Evolutionary conservation across 2,329 filamentous ascomycete species (phyloP).

Genomic region (Talaromyces sp.): DNA sequence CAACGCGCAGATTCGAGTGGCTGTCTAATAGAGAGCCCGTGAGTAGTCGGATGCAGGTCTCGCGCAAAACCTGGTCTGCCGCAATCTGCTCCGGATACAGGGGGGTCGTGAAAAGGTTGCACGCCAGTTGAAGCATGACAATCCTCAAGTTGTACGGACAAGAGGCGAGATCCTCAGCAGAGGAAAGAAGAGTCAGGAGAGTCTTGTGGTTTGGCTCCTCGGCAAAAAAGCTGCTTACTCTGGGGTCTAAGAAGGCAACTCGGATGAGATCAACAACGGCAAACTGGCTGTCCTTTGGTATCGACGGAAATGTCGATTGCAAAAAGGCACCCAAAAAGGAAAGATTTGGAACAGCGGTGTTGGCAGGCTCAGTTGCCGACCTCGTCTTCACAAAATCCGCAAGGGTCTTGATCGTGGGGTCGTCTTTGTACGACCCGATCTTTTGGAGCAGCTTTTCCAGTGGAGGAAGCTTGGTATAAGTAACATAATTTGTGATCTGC

Average conservation of each 20-base stretch:
- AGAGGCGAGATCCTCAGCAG: constrained; percentile 50
- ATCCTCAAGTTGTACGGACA: constrained; percentile 79
- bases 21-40: constrained; percentile 75
- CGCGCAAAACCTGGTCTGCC: constrained; percentile 46
- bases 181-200: constrained; percentile 50
- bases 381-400: constrained; percentile 66
- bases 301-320: constrained; percentile 46
- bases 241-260: constrained; percentile 68
- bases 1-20: constrained; percentile 70
- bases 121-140: constrained; percentile 74
- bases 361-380: constrained; percentile 53
- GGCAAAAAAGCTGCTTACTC: constrained; percentile 76
- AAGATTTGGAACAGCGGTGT: constrained; percentile 68
- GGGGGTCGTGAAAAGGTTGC: constrained; percentile 75
- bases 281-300: constrained; percentile 67
- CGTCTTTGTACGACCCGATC: constrained; percentile 59
- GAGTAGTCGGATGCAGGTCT: constrained; percentile 62
- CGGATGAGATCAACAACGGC: constrained; percentile 81
- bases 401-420: constrained; percentile 59
- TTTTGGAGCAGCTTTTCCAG: constrained; percentile 76
- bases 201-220: constrained; percentile 66
- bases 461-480: constrained; percentile 74
- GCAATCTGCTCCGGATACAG: constrained; percentile 65
- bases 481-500: constrained; percentile 60
- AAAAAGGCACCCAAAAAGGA: constrained; percentile 60